These are phyloP conservation scores for Penicillium fuscoglaucum DNA, from an alignment of 2,329 filamentous ascomycete genomes.

Conservation along the genomic window DNA sequence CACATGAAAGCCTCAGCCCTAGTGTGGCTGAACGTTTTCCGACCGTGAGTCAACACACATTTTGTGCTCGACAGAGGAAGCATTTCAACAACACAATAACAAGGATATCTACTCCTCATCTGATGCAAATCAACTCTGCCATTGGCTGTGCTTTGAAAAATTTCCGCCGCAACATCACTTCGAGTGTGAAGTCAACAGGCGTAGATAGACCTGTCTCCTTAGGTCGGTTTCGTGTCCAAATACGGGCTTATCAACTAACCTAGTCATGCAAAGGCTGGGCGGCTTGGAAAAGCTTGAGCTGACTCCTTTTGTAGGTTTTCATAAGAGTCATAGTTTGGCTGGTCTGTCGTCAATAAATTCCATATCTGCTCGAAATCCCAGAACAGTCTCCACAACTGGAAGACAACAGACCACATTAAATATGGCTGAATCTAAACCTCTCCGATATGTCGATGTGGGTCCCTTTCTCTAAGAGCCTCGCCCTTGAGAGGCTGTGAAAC, in stretches of 20 bases:
- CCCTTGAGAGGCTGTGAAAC: not conserved
- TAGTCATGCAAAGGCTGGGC: not conserved
- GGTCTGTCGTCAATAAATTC: not conserved
- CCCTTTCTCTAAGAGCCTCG: not conserved
- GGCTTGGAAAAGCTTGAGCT: not conserved
- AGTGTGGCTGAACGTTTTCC: slow-evolving; percentile 18
- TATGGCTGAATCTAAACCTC: slow-evolving; percentile 40
- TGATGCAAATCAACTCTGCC: slow-evolving; percentile 21
- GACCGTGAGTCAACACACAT: slow-evolving; percentile 22
- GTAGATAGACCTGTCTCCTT: slow-evolving; percentile 4
- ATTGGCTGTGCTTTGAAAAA: slow-evolving; percentile 15
- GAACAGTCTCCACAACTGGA: slow-evolving; percentile 14
- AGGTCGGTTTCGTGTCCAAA: slow-evolving; percentile 1
- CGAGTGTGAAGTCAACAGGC: slow-evolving; percentile 7
- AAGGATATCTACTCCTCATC: not conserved
- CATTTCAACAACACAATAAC: not conserved
- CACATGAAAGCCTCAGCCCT: slow-evolving; percentile 10
- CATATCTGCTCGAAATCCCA: slow-evolving; percentile 8
- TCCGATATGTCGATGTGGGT: slow-evolving; percentile 52
- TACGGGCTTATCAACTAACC: not conserved
- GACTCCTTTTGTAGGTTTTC: slow-evolving; percentile 1
- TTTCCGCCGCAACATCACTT: slow-evolving; percentile 15
- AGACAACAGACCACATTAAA: slow-evolving; percentile 16
- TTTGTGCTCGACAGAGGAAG: not conserved
- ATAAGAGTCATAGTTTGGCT: not conserved